Percentiles rank a stretch among this genome's conserved stretches.
Conservation (phyloP, 1,139 yeast species). For the Geotrichum phurueaensis region DNA sequence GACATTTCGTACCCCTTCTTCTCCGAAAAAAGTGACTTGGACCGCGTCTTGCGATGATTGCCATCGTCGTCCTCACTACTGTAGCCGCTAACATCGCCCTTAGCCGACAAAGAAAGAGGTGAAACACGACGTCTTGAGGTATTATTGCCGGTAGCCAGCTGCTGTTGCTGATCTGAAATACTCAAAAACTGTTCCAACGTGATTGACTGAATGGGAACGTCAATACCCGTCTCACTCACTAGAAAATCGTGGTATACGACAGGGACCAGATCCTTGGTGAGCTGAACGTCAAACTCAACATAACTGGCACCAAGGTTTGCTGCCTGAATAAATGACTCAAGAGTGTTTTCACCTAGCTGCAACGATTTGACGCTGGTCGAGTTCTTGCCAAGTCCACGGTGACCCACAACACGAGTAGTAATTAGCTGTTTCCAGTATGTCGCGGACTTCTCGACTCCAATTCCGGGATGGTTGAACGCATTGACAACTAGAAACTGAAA, state of each 20-base stretch:
- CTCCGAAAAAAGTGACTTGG: constrained; percentile 25
- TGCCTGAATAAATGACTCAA: constrained; percentile 93
- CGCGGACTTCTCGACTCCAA: constrained; percentile 64
- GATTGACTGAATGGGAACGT: constrained; percentile 90
- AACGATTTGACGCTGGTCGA: constrained; percentile 58
- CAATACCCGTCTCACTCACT: constrained; percentile 94
- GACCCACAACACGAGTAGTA: constrained; percentile 90
- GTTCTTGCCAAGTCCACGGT: constrained; percentile 92
- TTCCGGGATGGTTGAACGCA: constrained; percentile 67
- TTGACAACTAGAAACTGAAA: constrained; percentile 71
- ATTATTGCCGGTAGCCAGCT: not conserved
- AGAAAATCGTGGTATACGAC: constrained; percentile 93
- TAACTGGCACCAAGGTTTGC: constrained; percentile 82
- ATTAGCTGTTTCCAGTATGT: constrained; percentile 91
- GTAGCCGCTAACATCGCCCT: constrained; percentile 20
- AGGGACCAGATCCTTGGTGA: constrained; percentile 89
- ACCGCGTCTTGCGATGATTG: constrained; percentile 21
- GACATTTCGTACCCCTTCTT: constrained; percentile 18
- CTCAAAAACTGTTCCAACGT: constrained; percentile 85
- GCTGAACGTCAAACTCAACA: constrained; percentile 87
- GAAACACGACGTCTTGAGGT: not conserved
- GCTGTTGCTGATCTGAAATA: constrained; percentile 23
- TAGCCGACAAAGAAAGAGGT: not conserved
- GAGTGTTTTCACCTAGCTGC: constrained; percentile 93
- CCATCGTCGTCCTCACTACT: constrained; percentile 14